Evolutionary conservation across 306 rosid species (phyloP).

Genomic region (Phaseolus lunatus): DNA sequence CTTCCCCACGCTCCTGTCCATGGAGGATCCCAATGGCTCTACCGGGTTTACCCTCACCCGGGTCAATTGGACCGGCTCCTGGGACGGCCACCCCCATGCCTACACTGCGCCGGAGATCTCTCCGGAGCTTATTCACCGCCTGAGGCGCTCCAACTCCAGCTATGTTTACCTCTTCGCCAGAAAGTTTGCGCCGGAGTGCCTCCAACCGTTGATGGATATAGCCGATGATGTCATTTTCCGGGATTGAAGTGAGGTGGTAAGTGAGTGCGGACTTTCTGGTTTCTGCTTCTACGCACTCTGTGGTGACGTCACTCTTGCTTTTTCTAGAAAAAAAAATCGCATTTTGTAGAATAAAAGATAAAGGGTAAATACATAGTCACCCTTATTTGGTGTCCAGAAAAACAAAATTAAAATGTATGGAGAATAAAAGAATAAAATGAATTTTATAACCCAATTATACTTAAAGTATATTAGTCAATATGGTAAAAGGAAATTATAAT

Average conservation of each 20-base stretch:
- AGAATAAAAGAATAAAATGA: too few relatives aligned
- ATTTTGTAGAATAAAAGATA: not conserved
- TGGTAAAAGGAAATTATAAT: too few relatives aligned
- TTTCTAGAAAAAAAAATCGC: not conserved
- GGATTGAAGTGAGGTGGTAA: constrained; percentile 46
- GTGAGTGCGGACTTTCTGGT: not conserved
- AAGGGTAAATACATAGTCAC: too few relatives aligned
- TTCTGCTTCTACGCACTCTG: not conserved
- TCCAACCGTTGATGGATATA: constrained; percentile 57
- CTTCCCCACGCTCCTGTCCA: constrained; percentile 70
- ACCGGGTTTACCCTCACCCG: constrained; percentile 67
- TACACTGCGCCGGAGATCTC: constrained; percentile 61
- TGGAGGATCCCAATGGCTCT: constrained; percentile 63
- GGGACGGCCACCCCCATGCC: constrained; percentile 69
- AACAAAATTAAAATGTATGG: too few relatives aligned
- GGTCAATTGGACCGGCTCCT: constrained; percentile 73
- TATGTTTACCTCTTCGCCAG: constrained; percentile 60
- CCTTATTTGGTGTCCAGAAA: too few relatives aligned
- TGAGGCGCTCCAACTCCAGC: constrained; percentile 60
- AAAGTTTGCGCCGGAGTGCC: constrained; percentile 68
- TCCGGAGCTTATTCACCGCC: constrained; percentile 48
- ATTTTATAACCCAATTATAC: too few relatives aligned
- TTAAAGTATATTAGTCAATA: too few relatives aligned
- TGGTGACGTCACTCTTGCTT: not conserved
- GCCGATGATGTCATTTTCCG: constrained; percentile 65